Percentiles rank a stretch among this genome's conserved stretches.
Evolutionary conservation across 2,329 filamentous ascomycete genomes (phyloP).

Genomic region (Cladosporium oxysporum): DNA sequence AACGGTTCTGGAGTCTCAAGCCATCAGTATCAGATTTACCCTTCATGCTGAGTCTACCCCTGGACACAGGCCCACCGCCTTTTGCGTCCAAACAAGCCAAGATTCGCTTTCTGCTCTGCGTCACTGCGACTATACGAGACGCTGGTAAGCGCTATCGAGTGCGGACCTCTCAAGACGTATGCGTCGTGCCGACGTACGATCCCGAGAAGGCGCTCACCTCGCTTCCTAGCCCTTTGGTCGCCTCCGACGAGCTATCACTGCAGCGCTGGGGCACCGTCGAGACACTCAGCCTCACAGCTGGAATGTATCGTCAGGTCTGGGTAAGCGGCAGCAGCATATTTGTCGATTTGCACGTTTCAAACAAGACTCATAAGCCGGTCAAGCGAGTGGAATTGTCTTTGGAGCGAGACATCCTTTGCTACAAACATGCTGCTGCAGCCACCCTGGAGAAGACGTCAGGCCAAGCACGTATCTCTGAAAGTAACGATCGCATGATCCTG

Average conservation of each 20-base stretch:
- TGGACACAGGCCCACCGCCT: constrained; percentile 57
- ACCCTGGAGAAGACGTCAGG: constrained; percentile 52
- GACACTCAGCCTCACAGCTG: constrained; percentile 52
- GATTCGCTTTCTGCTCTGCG: constrained; percentile 53
- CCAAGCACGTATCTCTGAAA: constrained; percentile 55
- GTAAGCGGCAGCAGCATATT: constrained; percentile 58
- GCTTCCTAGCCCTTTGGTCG: constrained; percentile 53
- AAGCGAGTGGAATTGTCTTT: constrained; percentile 55
- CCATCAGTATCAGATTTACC: constrained; percentile 51
- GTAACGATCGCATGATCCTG: constrained; percentile 52
- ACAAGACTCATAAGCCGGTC: constrained; percentile 52
- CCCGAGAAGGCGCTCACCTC: constrained; percentile 58
- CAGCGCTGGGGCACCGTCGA: constrained; percentile 45
- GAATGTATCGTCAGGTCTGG: constrained; percentile 60
- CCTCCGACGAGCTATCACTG: constrained; percentile 49
- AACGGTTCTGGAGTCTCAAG: constrained; percentile 52
- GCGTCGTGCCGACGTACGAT: constrained; percentile 57
- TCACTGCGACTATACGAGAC: constrained; percentile 51
- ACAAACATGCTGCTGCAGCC: constrained; percentile 53
- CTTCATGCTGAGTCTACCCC: constrained; percentile 55
- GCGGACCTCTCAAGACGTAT: constrained; percentile 52
- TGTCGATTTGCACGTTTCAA: constrained; percentile 55
- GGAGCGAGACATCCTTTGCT: constrained; percentile 53
- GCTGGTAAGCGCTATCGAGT: constrained; percentile 53
- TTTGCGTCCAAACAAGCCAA: constrained; percentile 54